Conservation (phyloP, 352 stramenopile genomes). For the Phytophthora hibernalis region DNA sequence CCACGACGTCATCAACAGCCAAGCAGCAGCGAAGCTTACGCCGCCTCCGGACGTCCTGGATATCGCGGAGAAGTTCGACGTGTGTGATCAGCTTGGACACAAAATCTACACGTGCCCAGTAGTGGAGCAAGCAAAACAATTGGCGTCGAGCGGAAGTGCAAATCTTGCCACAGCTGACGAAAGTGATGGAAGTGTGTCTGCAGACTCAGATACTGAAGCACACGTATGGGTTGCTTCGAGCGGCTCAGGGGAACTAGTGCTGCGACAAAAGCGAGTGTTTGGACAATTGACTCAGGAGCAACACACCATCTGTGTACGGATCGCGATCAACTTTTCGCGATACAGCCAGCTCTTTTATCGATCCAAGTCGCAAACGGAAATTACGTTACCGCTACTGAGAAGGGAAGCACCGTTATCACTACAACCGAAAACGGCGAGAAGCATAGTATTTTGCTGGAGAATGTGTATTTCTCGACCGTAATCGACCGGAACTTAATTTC, state of each 20-base stretch:
- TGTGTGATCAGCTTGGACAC: background rate
- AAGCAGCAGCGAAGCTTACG: background rate
- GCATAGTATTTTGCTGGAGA: background rate
- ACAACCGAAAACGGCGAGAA: background rate
- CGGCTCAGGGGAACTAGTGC: background rate
- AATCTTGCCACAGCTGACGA: background rate
- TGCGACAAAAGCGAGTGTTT: background rate
- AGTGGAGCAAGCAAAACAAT: slow-evolving; percentile 3
- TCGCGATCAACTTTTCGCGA: slow-evolving; percentile 1
- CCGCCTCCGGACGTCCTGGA: background rate
- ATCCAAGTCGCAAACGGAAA: background rate
- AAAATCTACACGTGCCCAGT: slow-evolving; percentile 2
- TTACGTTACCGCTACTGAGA: background rate
- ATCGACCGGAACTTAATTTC: slow-evolving; percentile 1
- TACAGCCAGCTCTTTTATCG: background rate
- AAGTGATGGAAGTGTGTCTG: background rate
- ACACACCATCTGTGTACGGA: background rate
- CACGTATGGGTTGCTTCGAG: background rate
- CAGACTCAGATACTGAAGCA: background rate
- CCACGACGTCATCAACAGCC: background rate
- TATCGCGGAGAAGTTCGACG: background rate
- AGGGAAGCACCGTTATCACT: background rate
- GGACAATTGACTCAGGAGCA: background rate
- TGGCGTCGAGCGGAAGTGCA: background rate
- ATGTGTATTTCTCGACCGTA: background rate